phyloP scores from a whole-genome alignment of 2,329 filamentous ascomycete genomes.

The Cercospora janseana region DNA sequence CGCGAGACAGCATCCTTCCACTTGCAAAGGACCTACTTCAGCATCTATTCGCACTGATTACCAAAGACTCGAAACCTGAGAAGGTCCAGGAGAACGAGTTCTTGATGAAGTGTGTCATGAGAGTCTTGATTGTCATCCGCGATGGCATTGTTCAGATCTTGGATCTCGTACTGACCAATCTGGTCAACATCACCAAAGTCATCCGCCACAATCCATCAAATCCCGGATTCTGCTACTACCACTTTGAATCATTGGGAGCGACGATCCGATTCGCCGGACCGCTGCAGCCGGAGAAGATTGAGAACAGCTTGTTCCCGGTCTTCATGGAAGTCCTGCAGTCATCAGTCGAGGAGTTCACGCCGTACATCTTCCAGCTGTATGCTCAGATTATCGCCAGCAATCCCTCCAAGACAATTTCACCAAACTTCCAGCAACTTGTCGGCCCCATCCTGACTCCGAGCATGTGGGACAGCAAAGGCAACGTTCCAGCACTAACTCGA shows the following conservation, averaged over 20 bases:
- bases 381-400: conserved; percentile 86
- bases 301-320: conserved; percentile 76
- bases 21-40: conserved; percentile 82
- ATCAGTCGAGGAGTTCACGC: conserved; percentile 89
- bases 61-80: conserved; percentile 76
- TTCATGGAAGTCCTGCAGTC: conserved; percentile 77
- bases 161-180: conserved; percentile 75
- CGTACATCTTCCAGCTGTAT: conserved; percentile 94
- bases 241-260: conserved; percentile 91
- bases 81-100: conserved; percentile 99
- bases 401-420: conserved; percentile 71
- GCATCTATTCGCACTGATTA: conserved; percentile 87
- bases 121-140: conserved; percentile 89
- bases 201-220: conserved; percentile 96
- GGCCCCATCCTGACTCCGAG: conserved; percentile 73
- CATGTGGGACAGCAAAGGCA: conserved; percentile 89
- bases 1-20: conserved; percentile 72
- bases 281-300: conserved; percentile 68
- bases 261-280: conserved; percentile 74
- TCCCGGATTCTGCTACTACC: conserved; percentile 96
- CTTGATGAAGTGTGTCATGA: conserved; percentile 97
- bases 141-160: conserved; percentile 72
- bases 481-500: conserved; percentile 85
- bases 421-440: conserved; percentile 77
- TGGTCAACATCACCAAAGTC: conserved; percentile 84